Conservation (phyloP, 768 basidiomycete genomes). For the Mrakia gelida region DNA sequence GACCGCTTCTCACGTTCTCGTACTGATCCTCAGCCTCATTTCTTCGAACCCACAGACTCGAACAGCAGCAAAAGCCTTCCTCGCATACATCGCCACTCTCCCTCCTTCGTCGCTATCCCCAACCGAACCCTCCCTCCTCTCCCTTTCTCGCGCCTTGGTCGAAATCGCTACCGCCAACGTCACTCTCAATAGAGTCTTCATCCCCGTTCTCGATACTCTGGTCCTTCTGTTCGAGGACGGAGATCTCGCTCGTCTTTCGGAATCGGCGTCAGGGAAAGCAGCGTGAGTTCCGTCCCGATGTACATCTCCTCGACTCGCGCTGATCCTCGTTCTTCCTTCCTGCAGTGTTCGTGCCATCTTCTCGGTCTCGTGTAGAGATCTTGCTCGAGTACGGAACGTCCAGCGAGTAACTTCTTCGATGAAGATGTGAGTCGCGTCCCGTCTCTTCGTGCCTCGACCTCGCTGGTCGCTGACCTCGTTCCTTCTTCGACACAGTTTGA, state of each 20-base stretch:
- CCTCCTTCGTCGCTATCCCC: conserved; percentile 42
- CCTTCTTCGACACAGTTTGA: conserved; percentile 2
- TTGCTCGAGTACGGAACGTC: conserved; percentile 50
- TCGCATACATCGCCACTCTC: conserved; percentile 56
- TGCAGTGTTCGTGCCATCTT: conserved; percentile 25
- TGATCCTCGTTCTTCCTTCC: not conserved
- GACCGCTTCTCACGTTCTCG: not conserved
- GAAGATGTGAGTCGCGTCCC: conserved; percentile 62
- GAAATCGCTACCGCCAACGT: conserved; percentile 55
- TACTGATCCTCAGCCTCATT: not conserved
- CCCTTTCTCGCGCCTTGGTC: conserved; percentile 37
- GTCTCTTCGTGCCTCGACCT: not conserved
- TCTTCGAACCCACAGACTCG: conserved; percentile 54
- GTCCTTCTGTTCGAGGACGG: conserved; percentile 68
- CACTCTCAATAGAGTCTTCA: conserved; percentile 63
- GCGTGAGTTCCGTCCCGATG: conserved; percentile 49
- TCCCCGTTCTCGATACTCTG: conserved; percentile 77
- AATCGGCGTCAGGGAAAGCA: conserved; percentile 44
- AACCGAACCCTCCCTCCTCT: conserved; percentile 24
- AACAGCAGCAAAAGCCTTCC: conserved; percentile 59
- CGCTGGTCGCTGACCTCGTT: not conserved
- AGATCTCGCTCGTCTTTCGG: conserved; percentile 53
- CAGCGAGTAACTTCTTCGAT: conserved; percentile 74
- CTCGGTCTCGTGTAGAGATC: conserved; percentile 18
- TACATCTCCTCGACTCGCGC: not conserved